Conservation (phyloP, 208 protist species). For the Trypanosoma grayi region DNA sequence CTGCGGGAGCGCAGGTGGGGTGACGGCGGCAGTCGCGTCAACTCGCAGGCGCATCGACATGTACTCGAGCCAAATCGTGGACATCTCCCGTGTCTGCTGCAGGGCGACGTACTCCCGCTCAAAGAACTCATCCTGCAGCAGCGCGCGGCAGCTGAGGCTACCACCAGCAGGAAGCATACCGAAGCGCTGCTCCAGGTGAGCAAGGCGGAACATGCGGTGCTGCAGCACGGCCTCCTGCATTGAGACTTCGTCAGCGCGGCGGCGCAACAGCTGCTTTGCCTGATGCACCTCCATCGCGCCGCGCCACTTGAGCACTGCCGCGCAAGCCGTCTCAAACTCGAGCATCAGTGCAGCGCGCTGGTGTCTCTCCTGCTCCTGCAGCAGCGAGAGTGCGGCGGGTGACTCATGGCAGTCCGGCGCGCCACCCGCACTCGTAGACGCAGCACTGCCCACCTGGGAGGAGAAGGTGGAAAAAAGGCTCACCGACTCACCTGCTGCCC, state of each 20-base stretch:
- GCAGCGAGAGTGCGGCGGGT: background rate
- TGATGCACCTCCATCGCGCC: background rate
- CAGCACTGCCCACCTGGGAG: background rate
- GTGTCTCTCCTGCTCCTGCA: constrained; percentile 6
- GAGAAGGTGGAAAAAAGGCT: background rate
- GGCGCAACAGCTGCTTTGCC: background rate
- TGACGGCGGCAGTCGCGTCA: background rate
- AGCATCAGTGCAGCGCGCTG: background rate
- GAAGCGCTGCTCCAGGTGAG: background rate
- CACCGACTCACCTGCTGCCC: no score
- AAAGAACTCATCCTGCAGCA: constrained; percentile 11
- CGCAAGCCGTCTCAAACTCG: background rate
- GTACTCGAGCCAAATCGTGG: background rate
- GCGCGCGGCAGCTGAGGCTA: background rate
- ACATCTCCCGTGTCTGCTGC: constrained; percentile 4
- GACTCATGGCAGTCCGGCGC: no score
- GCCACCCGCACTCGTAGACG: background rate
- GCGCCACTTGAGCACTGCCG: constrained; percentile 1
- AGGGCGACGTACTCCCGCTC: constrained; percentile 7
- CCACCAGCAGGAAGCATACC: background rate
- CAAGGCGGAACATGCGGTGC: constrained; percentile 4
- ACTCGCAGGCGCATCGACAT: background rate
- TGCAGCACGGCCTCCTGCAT: constrained; percentile 8
- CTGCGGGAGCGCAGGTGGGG: no score
- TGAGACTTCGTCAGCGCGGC: background rate